Base-by-base conservation (phyloP, 495 filamentous ascomycete species). In the Aspergillus hancockii region DNA sequence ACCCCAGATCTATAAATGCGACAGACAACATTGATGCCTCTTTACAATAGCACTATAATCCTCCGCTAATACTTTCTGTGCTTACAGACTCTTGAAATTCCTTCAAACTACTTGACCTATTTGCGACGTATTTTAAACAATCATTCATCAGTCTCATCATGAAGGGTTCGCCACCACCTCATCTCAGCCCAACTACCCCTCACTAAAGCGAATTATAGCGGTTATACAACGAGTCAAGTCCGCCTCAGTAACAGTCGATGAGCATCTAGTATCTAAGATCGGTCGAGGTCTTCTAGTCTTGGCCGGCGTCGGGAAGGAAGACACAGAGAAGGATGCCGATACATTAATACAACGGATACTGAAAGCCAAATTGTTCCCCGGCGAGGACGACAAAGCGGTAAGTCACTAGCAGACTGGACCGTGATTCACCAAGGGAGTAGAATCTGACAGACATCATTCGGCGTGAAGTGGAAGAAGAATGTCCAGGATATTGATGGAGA, bases 191-290 rank as follows among this genome's bases (percentile, higher is more conserved):
- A 49, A 43, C 8, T 31, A 30, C 28, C 22, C 18, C 53, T 4
- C 22, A 13, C 13, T 54, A 47, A 55, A 19, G 40, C 2, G 59
- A 36, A 62, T 21, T 40, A 43, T 67, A 98, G 94, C 92, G 49
- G 91, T 99, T 58, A 81, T 99, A 30, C 95, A 99, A 75, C 82
- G 95, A 57, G 95, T 98, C 56, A 88, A 93, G 53, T 98, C 94
- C 19, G 95, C 95, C 55, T 97, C 95, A n/a, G 95, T 99, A 67
- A 95, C 91, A 10, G 92, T 99, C n/a, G 93, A 98, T 68, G 87
- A 88, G 58, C 80, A 95, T 66, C 71, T 97, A 32, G 85, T 99
- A 8, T 97, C 95, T 1, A 86, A 85, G 1, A 97, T 99, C 64
- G 90, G 90, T 41, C 90, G 87, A 69, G 95, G 95, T 30, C 78